Conservation (phyloP, 2,329 filamentous ascomycete species). For the Fusarium sp. region DNA sequence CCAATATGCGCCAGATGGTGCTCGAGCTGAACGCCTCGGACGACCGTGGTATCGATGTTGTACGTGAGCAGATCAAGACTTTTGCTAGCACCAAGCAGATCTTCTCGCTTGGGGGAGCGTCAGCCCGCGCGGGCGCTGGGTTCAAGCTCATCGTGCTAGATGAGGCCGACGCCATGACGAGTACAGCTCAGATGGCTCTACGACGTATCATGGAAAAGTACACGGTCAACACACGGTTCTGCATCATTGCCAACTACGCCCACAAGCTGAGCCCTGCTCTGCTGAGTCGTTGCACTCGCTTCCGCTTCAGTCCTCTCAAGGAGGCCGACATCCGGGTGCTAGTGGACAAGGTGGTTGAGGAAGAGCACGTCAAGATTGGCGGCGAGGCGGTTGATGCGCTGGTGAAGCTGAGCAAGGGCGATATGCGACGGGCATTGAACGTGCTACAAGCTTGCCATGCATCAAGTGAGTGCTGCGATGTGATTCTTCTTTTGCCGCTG, state of each 20-base stretch:
- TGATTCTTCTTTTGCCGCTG: not conserved
- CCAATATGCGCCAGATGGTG: slow-evolving; percentile 98
- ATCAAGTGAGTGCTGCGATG: slow-evolving; percentile 72
- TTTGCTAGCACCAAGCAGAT: slow-evolving; percentile 99
- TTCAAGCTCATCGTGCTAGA: slow-evolving; percentile 98
- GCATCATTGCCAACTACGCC: slow-evolving; percentile 98
- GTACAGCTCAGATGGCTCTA: slow-evolving; percentile 96
- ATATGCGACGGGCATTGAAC: slow-evolving; percentile 95
- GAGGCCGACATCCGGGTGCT: slow-evolving; percentile 85
- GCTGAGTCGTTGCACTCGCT: slow-evolving; percentile 92
- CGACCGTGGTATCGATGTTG: slow-evolving; percentile 96
- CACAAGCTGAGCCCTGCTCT: slow-evolving; percentile 96
- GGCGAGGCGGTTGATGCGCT: slow-evolving; percentile 84
- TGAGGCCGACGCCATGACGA: slow-evolving; percentile 99
- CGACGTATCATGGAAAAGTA: slow-evolving; percentile 99
- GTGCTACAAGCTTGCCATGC: slow-evolving; percentile 97
- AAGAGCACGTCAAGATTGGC: slow-evolving; percentile 87
- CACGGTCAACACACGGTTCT: slow-evolving; percentile 96
- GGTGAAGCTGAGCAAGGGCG: slow-evolving; percentile 89
- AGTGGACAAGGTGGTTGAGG: slow-evolving; percentile 89
- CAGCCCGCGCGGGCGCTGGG: slow-evolving; percentile 68
- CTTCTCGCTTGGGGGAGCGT: slow-evolving; percentile 74
- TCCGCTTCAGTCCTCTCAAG: slow-evolving; percentile 94
- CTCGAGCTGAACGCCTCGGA: slow-evolving; percentile 97
- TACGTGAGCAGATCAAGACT: slow-evolving; percentile 99